Base-by-base conservation (phyloP, 78 protist genomes). In the Dictyostelium brefeldianum region DNA sequence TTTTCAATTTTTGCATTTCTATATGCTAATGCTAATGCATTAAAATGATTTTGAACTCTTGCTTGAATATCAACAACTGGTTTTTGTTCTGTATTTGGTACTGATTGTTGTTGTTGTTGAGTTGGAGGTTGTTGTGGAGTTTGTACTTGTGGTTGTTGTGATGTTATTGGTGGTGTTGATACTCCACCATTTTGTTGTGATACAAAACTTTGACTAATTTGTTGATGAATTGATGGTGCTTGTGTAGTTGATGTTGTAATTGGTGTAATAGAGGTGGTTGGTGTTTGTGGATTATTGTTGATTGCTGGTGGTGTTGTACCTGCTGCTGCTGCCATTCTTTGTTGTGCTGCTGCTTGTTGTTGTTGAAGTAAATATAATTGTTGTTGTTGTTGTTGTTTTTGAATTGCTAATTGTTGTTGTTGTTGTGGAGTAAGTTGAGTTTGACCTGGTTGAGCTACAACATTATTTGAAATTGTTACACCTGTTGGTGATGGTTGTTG, bases 11-110 rank as follows among this genome's bases (percentile, higher is more conserved):
- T 54, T 14, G 14, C 27, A 54, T 83, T 83, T 73, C 80, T 69
- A 57, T 83, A 83, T 4, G 91, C 81, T 70, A 83, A 56, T 69
- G 91, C 91, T 8, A 83, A 54, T 43, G 80, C 91, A 27, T 73
- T 73, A 54, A 83, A 83, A 83, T 83, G 91, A 9, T 73, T 83
- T 56, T 83, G 81, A 75, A 59, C 47, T 9, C 75, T 78, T 75
- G 56, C 36, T 54, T 83, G 91, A 9, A 73, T 82, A 41, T 48
- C 46, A 64, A 36, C 43, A 7, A 25, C 59, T 14, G 78, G 29
- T 25, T 7, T 70, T 4, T 41, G 17, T 27, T 36, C 50, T 17
- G 53, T 25, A 15, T n/a, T 18, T 0, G 53, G 22, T 14, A 4
- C n/a, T 9, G 64, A 20, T 46, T 20, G 7, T 46, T 4, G 27